These are phyloP conservation scores for Pholiota microspora DNA, from an alignment of 768 basidiomycete species.

Conservation along the genomic window DNA sequence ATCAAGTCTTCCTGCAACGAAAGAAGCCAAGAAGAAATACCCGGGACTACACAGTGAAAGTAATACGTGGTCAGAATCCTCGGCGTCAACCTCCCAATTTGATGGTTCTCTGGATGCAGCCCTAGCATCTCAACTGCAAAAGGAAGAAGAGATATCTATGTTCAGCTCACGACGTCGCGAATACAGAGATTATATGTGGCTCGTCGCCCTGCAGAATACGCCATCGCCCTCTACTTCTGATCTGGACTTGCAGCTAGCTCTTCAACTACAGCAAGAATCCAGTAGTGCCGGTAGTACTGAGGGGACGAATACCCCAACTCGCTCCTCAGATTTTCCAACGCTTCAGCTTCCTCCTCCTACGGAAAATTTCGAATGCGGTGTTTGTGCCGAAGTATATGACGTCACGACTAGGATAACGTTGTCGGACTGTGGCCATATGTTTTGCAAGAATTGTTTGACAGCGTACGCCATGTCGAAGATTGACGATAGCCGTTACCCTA, in stretches of 20 bases:
- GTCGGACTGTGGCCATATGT: conserved; percentile 44
- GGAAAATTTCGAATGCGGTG: conserved; percentile 43
- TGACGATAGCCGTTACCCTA: conserved; percentile 53
- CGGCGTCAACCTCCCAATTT: background rate
- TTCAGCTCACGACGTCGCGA: conserved; percentile 9
- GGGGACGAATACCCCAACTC: background rate
- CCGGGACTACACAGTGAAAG: background rate
- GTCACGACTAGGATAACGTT: conserved; percentile 41
- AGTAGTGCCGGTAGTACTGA: background rate
- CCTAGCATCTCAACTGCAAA: conserved; percentile 19
- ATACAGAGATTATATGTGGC: conserved; percentile 14
- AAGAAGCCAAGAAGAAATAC: background rate
- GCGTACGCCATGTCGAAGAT: conserved; percentile 43
- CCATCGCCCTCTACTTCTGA: conserved; percentile 1
- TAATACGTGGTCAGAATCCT: background rate
- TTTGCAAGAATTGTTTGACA: conserved; percentile 54
- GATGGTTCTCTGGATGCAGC: conserved; percentile 15
- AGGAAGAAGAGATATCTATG: conserved; percentile 21
- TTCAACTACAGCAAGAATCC: conserved; percentile 34
- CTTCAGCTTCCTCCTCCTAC: conserved; percentile 17
- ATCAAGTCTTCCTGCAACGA: background rate
- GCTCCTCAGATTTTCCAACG: conserved; percentile 20
- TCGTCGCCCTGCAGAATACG: conserved; percentile 17
- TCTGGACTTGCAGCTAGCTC: conserved; percentile 25
- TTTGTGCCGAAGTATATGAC: conserved; percentile 53